These are phyloP conservation scores for Coemansia biformis DNA, from an alignment of 192 early-diverging fungal species.

Conservation along the genomic window DNA sequence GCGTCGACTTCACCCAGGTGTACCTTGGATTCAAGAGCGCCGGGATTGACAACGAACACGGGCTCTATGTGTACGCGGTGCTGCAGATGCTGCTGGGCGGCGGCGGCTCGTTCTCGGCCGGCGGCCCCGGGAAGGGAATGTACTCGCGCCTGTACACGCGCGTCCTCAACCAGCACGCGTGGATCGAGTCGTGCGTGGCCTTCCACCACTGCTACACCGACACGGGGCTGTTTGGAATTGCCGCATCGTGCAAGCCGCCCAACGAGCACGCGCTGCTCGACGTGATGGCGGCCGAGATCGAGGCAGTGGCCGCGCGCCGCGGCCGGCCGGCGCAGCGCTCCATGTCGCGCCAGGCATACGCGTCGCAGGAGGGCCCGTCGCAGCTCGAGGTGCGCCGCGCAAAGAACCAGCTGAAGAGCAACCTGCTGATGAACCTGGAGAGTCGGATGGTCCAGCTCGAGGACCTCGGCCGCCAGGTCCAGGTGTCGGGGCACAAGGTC, in stretches of 20 bases:
- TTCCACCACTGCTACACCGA: constrained; percentile 91
- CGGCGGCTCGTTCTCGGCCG: constrained; percentile 93
- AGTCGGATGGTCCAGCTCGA: constrained; percentile 89
- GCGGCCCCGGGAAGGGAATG: constrained; percentile 98
- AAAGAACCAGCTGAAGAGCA: constrained; percentile 93
- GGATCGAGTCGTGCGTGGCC: constrained; percentile 91
- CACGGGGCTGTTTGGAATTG: constrained; percentile 89
- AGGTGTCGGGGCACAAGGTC: constrained; percentile 66
- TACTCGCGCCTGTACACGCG: constrained; percentile 94
- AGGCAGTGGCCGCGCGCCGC: constrained; percentile 54
- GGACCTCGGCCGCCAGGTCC: constrained; percentile 85
- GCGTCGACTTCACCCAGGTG: constrained; percentile 74
- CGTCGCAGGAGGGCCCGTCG: constrained; percentile 35
- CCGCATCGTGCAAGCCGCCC: constrained; percentile 75
- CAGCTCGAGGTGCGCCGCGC: constrained; percentile 70
- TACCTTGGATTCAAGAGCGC: constrained; percentile 86
- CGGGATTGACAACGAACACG: constrained; percentile 68
- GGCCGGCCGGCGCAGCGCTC: constrained; percentile 15
- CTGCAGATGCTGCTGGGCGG: constrained; percentile 90
- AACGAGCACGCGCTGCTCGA: constrained; percentile 69
- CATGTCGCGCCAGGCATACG: constrained; percentile 27
- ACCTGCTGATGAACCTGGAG: constrained; percentile 91
- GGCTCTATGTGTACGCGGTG: constrained; percentile 84
- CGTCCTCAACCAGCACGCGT: constrained; percentile 88
- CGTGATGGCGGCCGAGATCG: constrained; percentile 79